These are phyloP conservation scores for Rhodomyrtus psidioides DNA, from an alignment of 441 rosid species.

Conservation along the genomic window DNA sequence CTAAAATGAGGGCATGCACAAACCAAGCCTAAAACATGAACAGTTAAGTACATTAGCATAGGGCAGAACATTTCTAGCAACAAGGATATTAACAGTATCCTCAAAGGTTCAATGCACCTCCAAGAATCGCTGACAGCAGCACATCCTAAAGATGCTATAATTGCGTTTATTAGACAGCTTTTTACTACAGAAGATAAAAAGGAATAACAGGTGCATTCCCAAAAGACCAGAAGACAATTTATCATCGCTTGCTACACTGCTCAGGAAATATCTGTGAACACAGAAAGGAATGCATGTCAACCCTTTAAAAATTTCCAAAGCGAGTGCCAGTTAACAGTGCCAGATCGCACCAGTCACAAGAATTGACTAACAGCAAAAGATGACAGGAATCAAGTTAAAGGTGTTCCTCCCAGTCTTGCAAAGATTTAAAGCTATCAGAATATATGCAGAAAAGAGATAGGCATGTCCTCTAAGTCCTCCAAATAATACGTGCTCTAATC, in stretches of 20 bases:
- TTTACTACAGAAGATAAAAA: neutral
- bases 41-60: neutral
- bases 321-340: neutral
- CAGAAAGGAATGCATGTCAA: neutral
- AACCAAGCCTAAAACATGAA: neutral
- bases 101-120: neutral
- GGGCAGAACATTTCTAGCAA: neutral
- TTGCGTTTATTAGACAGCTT: neutral
- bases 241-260: neutral
- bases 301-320: neutral
- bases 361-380: neutral
- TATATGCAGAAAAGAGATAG: neutral
- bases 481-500: too few species aligned
- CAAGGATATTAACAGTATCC: neutral
- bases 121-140: neutral
- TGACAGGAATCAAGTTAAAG: neutral
- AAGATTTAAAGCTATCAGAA: neutral
- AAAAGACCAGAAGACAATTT: neutral
- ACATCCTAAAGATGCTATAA: neutral
- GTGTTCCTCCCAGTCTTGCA: neutral
- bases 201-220: neutral
- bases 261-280: neutral
- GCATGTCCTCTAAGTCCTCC: too few species aligned
- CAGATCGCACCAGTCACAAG: neutral
- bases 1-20: neutral